These are phyloP conservation scores for Circinella minor DNA, from an alignment of 371 early-diverging fungal genomes.

Conservation along the genomic window DNA sequence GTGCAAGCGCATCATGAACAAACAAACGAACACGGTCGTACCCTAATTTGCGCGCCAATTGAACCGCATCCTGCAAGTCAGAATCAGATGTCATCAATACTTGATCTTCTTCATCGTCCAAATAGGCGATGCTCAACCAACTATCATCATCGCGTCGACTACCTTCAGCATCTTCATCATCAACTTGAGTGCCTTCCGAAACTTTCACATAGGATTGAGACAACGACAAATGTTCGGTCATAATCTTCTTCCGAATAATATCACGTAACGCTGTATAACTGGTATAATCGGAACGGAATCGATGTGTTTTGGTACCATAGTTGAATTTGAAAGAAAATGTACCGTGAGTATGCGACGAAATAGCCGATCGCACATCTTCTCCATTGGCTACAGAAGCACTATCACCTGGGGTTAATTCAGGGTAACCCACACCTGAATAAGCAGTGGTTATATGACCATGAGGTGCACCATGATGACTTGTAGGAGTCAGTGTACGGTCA, in stretches of 20 bases:
- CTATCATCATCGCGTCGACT: constrained; percentile 24
- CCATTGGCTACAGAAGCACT: constrained; percentile 40
- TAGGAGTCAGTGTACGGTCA: constrained; percentile 32
- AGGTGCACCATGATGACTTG: constrained; percentile 24
- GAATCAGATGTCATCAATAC: constrained; percentile 78
- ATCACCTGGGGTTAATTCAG: constrained; percentile 48
- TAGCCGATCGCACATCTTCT: constrained; percentile 27
- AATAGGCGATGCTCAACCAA: constrained; percentile 69
- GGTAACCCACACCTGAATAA: constrained; percentile 33
- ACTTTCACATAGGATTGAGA: constrained; percentile 31
- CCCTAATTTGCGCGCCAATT: constrained; percentile 77
- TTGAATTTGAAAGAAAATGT: constrained; percentile 51
- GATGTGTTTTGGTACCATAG: constrained; percentile 39
- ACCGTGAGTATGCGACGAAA: constrained; percentile 19
- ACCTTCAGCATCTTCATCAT: constrained; percentile 15
- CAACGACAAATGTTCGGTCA: constrained; percentile 38
- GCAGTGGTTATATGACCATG: constrained; percentile 25
- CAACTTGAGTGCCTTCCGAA: constrained; percentile 1
- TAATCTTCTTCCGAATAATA: constrained; percentile 41
- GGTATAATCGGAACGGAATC: constrained; percentile 31
- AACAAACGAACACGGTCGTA: constrained; percentile 80
- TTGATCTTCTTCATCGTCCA: constrained; percentile 90
- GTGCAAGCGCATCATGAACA: constrained; percentile 54
- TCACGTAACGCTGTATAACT: constrained; percentile 35
- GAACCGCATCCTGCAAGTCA: constrained; percentile 86